Conservation (phyloP, 192 early-diverging fungal genomes). For the Spinellus fusiger region DNA sequence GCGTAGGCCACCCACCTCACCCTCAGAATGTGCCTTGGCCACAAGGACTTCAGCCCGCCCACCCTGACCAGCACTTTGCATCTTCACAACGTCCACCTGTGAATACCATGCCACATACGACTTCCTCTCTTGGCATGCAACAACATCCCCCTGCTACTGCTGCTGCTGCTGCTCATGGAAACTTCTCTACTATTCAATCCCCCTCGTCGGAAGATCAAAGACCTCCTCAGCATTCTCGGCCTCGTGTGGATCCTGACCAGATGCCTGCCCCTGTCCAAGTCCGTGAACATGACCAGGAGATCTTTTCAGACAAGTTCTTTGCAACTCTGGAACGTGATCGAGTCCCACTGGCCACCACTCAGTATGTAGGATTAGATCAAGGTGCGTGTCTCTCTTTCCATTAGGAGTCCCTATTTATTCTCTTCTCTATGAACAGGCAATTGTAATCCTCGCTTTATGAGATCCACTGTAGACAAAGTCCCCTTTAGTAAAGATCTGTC, state of each 20-base stretch:
- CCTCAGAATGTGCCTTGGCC: no score
- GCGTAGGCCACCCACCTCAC: no score
- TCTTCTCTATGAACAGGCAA: slow-evolving; percentile 43
- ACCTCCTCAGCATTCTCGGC: slow-evolving; percentile 32
- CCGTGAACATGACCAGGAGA: slow-evolving; percentile 74
- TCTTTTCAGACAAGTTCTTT: slow-evolving; percentile 65
- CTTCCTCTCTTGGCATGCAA: slow-evolving; percentile 21
- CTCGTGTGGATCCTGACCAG: slow-evolving; percentile 91
- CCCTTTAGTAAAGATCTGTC: slow-evolving; percentile 81
- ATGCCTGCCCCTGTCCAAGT: slow-evolving; percentile 89
- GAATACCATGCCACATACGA: slow-evolving; percentile 26
- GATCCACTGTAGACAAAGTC: slow-evolving; percentile 85
- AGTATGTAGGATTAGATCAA: slow-evolving; percentile 84
- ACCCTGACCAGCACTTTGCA: no score
- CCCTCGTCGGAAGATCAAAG: no score
- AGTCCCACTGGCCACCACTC: slow-evolving; percentile 77
- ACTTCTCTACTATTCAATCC: slow-evolving; percentile 3
- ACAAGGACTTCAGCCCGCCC: no score
- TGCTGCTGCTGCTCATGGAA: slow-evolving; percentile 5
- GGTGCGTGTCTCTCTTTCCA: slow-evolving; percentile 37
- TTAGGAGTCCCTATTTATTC: background rate
- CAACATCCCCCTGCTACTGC: slow-evolving; percentile 8
- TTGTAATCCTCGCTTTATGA: slow-evolving; percentile 85
- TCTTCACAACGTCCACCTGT: no score
- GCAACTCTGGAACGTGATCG: slow-evolving; percentile 61